These are phyloP conservation scores for Clarireedia hainanense DNA, from an alignment of 2,329 filamentous ascomycete species.

Conservation along the genomic window DNA sequence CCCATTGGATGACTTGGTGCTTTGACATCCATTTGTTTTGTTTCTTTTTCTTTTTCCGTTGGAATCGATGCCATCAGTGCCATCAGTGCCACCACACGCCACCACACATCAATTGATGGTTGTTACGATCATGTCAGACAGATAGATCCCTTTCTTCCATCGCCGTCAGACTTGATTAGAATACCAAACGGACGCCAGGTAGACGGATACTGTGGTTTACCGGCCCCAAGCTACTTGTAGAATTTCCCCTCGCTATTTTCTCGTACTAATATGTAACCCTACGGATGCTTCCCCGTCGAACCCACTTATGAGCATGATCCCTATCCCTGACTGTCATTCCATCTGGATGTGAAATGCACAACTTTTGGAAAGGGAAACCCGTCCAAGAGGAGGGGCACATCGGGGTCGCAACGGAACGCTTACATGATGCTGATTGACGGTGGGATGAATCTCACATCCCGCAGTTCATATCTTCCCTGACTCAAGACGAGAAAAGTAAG, in stretches of 20 bases:
- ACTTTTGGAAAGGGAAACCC: neutral
- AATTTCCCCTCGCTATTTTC: neutral
- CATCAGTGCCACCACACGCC: too few relatives aligned
- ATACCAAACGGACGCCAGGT: conserved; percentile 8
- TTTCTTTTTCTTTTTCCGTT: neutral
- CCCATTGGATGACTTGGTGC: neutral
- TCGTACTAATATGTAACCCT: neutral
- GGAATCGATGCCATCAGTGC: too few relatives aligned
- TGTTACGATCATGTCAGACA: neutral
- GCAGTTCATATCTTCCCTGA: neutral
- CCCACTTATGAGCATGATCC: neutral
- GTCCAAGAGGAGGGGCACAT: conserved; percentile 2
- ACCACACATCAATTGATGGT: neutral
- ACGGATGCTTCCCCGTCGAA: conserved; percentile 8
- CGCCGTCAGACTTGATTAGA: neutral
- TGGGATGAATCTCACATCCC: neutral
- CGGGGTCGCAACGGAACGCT: neutral
- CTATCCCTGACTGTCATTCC: neutral
- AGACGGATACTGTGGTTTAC: neutral
- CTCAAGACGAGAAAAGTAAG: neutral
- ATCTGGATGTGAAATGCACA: neutral
- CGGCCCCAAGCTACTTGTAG: neutral
- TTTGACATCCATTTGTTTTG: neutral
- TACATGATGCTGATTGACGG: neutral
- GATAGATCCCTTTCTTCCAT: neutral